Evolutionary conservation across 139 green algal species (phyloP), one percentile per base, ranked within the genome.

Genomic region (Chlorella sorokiniana): DNA sequence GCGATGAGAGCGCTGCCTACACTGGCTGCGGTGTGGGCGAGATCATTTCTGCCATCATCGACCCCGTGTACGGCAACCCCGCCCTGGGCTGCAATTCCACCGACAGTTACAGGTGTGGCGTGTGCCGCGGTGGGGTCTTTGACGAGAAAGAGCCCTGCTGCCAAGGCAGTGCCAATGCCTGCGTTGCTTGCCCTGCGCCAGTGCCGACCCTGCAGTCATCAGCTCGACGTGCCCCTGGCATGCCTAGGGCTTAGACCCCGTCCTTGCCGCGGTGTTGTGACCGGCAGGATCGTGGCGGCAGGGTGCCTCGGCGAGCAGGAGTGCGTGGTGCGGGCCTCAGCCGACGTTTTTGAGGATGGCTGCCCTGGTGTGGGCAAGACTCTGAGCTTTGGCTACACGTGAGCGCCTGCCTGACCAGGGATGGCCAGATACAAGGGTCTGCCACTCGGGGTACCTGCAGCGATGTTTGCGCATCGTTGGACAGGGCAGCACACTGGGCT

Each of bases 261-360:
- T n/a, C n/a, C 56, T 33, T 65, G 63, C 11, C 45, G 63, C 11
- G 2, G 1, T 70, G 48, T 16, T 65, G 56, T 22, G 16, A 10
- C n/a, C 48, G 31, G 73, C 73, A 79, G 73, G 0, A 68, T 79
- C 8, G 73, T 79, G 51, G 73, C 73, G 54, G 73, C 73, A 7
- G 37, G 18, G 37, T 79, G 73, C 73, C 59, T 79, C 11, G 54
- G 54, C 37, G 37, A 69, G 54, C 52, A 52, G 8, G 51, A 48
- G 9, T 79, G 73, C 73, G 10, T 79, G 35, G 54, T 79, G 38
- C 25, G 37, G 1, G 73, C 51, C 14, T 79, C 73, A 3, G n/a
- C 23, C 9, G 73, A 79, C 20, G 38, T 79, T 6, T 79, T 79
- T 38, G 40, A 37, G 0, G 54, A 79, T 16, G 52, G 38, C 22